Percentiles rank a stretch among this genome's conserved stretches.
Evolutionary conservation across 345 rosid species (phyloP).

Genomic region (Carallia brachiata): DNA sequence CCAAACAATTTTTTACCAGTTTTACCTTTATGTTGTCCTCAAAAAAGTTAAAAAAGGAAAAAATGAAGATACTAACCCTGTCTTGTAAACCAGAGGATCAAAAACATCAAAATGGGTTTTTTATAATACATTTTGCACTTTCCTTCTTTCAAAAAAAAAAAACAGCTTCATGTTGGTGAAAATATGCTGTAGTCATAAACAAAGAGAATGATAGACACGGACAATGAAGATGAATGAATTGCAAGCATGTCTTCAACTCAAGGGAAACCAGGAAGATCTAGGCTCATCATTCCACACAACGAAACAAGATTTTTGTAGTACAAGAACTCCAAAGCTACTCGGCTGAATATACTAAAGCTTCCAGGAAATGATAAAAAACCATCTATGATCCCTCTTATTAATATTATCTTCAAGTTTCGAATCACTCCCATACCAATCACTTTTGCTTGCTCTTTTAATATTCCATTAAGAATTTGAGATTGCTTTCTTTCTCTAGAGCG

Average conservation of each 20-base stretch:
- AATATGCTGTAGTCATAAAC: neutral
- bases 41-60: too few relatives aligned
- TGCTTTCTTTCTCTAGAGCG: neutral
- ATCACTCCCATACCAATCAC: neutral
- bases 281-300: too few relatives aligned
- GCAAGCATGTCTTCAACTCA: too few relatives aligned
- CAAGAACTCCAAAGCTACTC: too few relatives aligned
- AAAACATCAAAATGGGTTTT: neutral
- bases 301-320: too few relatives aligned
- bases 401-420: neutral
- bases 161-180: conserved; percentile 3
- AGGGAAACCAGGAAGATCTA: conserved; percentile 6
- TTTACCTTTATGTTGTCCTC: too few relatives aligned
- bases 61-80: neutral
- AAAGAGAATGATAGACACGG: conserved; percentile 17
- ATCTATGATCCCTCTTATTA: too few relatives aligned
- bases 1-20: conserved; percentile 3
- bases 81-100: neutral
- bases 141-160: neutral
- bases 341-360: too few relatives aligned
- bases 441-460: neutral
- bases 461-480: too few relatives aligned
- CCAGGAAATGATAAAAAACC: too few relatives aligned
- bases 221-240: conserved; percentile 10
- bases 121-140: neutral